A percentile compares a stretch with the other conserved stretches of the same genome.
phyloP scores from a whole-genome alignment of 2,329 filamentous ascomycete species.

The Phyllosticta citrichinensis region DNA sequence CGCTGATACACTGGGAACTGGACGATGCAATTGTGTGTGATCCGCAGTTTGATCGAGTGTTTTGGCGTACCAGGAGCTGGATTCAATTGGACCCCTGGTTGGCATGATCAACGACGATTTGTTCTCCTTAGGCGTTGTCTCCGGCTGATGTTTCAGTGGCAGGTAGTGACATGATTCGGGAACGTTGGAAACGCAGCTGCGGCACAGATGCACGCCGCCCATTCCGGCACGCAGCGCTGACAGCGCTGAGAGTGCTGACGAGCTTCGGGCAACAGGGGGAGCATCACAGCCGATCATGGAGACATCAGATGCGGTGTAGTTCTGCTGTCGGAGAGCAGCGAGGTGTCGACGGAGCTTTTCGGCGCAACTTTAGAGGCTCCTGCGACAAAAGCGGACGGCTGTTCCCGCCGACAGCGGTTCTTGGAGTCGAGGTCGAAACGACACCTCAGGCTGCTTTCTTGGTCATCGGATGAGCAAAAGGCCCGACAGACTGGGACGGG shows the following conservation, averaged over 20 bases:
- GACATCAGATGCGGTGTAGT: background rate
- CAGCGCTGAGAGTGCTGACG: background rate
- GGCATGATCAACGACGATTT: constrained; percentile 4
- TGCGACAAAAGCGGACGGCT: background rate
- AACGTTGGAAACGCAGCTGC: background rate
- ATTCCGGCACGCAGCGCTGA: background rate
- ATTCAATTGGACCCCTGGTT: background rate
- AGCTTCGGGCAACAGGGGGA: background rate
- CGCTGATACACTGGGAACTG: background rate
- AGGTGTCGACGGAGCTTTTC: background rate
- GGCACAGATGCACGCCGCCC: background rate
- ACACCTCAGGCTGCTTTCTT: background rate
- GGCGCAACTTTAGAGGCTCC: background rate
- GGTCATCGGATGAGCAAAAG: background rate
- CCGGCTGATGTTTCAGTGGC: background rate
- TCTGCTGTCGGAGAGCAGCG: background rate
- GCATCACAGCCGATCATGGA: background rate
- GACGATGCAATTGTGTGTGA: background rate
- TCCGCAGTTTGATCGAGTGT: background rate
- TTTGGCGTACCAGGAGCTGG: background rate
- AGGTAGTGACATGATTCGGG: background rate
- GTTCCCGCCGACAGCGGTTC: background rate
- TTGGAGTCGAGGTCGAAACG: background rate
- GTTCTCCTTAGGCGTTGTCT: constrained; percentile 5
- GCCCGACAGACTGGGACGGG: background rate